Evolutionary conservation across 108 stramenopile genomes (phyloP).

Genomic region (Parmales sp.): DNA sequence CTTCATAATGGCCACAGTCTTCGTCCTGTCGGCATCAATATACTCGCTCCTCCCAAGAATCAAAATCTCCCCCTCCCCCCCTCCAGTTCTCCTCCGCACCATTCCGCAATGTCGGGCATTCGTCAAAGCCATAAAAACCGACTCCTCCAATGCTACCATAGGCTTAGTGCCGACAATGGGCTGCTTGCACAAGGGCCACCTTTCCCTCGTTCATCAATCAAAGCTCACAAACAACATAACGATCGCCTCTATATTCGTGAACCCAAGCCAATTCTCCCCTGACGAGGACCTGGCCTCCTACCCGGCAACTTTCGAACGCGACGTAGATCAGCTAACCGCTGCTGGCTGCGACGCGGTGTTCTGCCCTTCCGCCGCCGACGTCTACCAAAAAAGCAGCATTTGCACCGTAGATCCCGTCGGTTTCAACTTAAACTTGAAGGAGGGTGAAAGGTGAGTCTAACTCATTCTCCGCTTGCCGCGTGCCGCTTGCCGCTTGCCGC

Average conservation of each 20-base stretch:
- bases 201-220: conserved; percentile 61
- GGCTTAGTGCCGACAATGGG: conserved; percentile 99
- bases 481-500: conserved; percentile 17
- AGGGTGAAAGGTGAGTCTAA: no score
- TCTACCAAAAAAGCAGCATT: conserved; percentile 22
- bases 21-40: no score
- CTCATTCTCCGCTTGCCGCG: no score
- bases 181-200: conserved; percentile 89
- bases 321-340: conserved; percentile 46
- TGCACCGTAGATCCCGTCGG: no score
- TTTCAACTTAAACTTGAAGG: no score
- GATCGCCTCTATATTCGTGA: conserved; percentile 89
- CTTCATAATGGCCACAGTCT: no score
- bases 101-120: no score
- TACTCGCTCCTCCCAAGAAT: no score
- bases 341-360: conserved; percentile 35
- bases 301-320: conserved; percentile 77
- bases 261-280: conserved; percentile 89
- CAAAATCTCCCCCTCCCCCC: no score
- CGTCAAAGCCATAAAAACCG: no score
- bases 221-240: conserved; percentile 67
- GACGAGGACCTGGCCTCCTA: conserved; percentile 91
- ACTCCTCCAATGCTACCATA: no score
- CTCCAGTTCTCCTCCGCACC: no score
- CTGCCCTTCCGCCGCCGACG: conserved; percentile 21